phyloP scores from a whole-genome alignment of 2,329 filamentous ascomycete species.

The Colletotrichum godetiae region DNA sequence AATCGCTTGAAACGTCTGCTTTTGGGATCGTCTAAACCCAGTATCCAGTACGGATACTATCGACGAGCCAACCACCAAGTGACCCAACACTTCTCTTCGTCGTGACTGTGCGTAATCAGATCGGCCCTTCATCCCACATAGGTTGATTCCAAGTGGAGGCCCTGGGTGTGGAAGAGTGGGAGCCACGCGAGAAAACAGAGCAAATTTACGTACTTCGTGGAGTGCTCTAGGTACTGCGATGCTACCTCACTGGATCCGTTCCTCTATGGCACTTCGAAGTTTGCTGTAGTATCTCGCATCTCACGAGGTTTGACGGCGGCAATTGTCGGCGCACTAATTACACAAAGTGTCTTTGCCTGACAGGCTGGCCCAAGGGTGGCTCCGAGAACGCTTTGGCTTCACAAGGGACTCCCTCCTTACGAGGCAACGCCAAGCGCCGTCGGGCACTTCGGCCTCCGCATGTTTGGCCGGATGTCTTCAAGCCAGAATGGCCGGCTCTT shows the following conservation, averaged over 20 bases:
- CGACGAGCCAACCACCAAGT: not conserved
- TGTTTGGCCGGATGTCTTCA: not conserved
- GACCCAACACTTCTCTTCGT: not conserved
- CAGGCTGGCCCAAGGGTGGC: not conserved
- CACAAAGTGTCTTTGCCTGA: too few relatives aligned
- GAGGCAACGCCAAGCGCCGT: not conserved
- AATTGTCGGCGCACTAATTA: constrained; percentile 8
- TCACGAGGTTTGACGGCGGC: not conserved
- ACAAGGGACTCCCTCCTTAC: constrained; percentile 15
- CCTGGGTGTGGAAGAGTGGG: constrained; percentile 4
- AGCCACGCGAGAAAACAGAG: not conserved
- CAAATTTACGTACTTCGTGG: not conserved
- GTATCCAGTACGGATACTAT: not conserved
- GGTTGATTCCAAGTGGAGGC: constrained; percentile 20
- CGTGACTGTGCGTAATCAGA: constrained; percentile 11
- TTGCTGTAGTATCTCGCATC: not conserved
- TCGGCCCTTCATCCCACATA: constrained; percentile 28
- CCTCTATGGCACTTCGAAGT: too few relatives aligned
- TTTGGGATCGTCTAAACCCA: not conserved
- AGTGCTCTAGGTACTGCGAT: not conserved
- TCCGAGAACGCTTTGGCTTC: not conserved
- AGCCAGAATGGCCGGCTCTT: not conserved
- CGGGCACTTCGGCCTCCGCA: constrained; percentile 9
- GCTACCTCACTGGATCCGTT: not conserved
- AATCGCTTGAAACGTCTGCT: not conserved